Evolutionary conservation across 768 basidiomycete genomes (phyloP).

Genomic region (Kwoniella bestiolae): DNA sequence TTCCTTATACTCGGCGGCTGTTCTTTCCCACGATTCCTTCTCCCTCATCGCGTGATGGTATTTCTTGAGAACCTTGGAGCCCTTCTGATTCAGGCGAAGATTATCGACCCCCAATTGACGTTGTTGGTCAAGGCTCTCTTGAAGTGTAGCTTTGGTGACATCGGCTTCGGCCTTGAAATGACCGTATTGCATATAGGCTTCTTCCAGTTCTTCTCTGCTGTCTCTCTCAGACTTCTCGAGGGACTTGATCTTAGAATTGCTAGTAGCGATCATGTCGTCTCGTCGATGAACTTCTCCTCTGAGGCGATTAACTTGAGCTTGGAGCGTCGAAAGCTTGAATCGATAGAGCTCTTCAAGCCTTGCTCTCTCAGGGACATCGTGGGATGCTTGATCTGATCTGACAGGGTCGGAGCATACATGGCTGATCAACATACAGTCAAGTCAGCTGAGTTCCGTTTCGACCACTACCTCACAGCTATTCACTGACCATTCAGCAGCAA

Average conservation of each 20-base stretch:
- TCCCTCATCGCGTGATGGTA: background rate
- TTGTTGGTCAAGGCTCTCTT: background rate
- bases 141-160: background rate
- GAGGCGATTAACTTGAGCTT: background rate
- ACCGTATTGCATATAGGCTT: slow-evolving; percentile 2
- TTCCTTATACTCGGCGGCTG: background rate
- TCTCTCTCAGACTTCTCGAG: background rate
- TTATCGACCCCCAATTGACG: background rate
- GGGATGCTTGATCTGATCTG: background rate
- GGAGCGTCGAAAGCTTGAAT: background rate
- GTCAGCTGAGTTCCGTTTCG: background rate
- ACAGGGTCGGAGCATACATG: background rate
- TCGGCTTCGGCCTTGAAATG: slow-evolving; percentile 3
- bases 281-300: background rate
- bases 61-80: background rate
- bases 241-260: background rate
- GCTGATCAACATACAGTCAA: background rate
- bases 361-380: background rate
- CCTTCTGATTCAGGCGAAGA: background rate
- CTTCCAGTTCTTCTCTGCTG: background rate
- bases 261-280: background rate
- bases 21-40: background rate
- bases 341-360: background rate
- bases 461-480: fast-evolving
- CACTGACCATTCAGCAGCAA: slow-evolving; percentile 3